These are phyloP conservation scores for Cephaloascus albidus DNA, from an alignment of 805 yeast species.

Conservation along the genomic window DNA sequence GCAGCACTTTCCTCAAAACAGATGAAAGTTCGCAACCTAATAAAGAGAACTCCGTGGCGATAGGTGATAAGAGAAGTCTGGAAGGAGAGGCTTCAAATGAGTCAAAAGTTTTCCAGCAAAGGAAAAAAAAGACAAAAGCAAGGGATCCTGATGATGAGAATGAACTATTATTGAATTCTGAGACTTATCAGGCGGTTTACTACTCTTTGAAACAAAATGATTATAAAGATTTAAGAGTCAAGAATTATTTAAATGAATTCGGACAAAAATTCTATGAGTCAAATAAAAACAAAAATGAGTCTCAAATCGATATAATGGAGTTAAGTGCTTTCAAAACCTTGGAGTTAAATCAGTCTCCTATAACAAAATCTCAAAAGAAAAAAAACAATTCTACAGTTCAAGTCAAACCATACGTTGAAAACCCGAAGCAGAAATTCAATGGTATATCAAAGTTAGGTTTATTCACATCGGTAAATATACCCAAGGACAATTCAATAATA, in stretches of 20 bases:
- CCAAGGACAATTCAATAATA: slow-evolving; percentile 38
- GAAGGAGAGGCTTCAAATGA: slow-evolving; percentile 17
- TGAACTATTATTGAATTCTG: slow-evolving; percentile 29
- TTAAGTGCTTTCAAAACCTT: slow-evolving; percentile 11
- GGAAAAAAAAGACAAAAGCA: slow-evolving; percentile 10
- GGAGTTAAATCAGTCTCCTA: background rate
- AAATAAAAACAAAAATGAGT: background rate
- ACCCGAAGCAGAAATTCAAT: slow-evolving; percentile 45
- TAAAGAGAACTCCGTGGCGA: background rate
- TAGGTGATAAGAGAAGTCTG: slow-evolving; percentile 7
- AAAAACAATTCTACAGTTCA: slow-evolving; percentile 21
- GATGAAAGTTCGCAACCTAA: too few species aligned
- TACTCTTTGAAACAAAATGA: slow-evolving; percentile 35
- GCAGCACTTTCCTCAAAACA: too few species aligned
- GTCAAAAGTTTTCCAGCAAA: slow-evolving; percentile 22
- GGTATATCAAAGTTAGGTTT: slow-evolving; percentile 69
- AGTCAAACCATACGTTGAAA: slow-evolving; percentile 53
- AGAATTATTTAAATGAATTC: slow-evolving; percentile 10
- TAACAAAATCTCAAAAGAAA: background rate
- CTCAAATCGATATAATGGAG: slow-evolving; percentile 12
- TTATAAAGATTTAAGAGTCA: slow-evolving; percentile 27
- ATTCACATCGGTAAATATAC: slow-evolving; percentile 29
- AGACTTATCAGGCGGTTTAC: slow-evolving; percentile 45
- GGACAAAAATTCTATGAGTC: slow-evolving; percentile 8
- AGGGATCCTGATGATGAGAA: slow-evolving; percentile 31